These are phyloP conservation scores for Quillaja saponaria DNA, from an alignment of 306 rosid species.

Conservation along the genomic window DNA sequence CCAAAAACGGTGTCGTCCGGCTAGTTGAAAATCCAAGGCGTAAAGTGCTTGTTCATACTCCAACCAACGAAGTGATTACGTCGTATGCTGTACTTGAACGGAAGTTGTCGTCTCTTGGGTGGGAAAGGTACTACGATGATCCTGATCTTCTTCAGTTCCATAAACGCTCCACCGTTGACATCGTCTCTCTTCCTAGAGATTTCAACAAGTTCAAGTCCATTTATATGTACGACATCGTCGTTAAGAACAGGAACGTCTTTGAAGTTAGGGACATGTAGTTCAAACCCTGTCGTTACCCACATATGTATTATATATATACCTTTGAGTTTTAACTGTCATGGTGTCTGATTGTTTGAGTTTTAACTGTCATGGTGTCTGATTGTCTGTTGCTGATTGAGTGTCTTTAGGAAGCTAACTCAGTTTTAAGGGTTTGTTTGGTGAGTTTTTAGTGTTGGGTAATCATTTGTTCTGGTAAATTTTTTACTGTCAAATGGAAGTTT, in stretches of 20 bases:
- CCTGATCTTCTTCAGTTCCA: constrained; percentile 88
- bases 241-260: constrained; percentile 74
- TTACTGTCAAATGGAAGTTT: not conserved
- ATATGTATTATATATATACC: not conserved
- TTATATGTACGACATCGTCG: constrained; percentile 96
- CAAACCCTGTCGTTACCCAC: too few species aligned
- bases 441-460: not conserved
- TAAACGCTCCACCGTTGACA: constrained; percentile 74
- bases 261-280: constrained; percentile 71
- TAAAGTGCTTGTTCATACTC: constrained; percentile 68
- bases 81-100: constrained; percentile 60
- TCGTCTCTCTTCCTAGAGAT: constrained; percentile 84
- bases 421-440: constrained; percentile 4
- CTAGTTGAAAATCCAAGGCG: constrained; percentile 78
- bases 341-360: not conserved
- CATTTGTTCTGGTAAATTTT: not conserved
- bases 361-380: constrained; percentile 17
- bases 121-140: constrained; percentile 91
- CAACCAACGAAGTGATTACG: constrained; percentile 61
- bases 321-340: not conserved
- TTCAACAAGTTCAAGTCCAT: constrained; percentile 77
- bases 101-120: constrained; percentile 62
- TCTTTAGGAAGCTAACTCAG: not conserved
- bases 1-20: constrained; percentile 83
- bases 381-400: not conserved